These are phyloP conservation scores for Trichosporon asahii DNA, from an alignment of 1,284 basidiomycete species.

Conservation along the genomic window DNA sequence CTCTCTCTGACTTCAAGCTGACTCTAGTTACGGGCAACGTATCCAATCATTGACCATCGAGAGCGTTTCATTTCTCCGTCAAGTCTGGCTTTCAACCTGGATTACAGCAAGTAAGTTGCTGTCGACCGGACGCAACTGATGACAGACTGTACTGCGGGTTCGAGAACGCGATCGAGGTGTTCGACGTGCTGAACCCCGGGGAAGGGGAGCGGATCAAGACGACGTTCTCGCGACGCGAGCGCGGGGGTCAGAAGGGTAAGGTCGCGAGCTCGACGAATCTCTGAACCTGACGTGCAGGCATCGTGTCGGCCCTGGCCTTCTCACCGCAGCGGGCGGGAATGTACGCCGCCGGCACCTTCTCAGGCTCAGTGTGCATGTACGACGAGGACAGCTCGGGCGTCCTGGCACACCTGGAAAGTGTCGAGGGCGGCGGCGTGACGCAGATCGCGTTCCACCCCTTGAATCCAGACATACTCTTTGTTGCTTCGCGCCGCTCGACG, in stretches of 20 bases:
- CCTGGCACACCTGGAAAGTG: conserved; percentile 63
- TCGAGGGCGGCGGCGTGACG: conserved; percentile 62
- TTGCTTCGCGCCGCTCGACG: conserved; percentile 67
- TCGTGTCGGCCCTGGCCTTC: conserved; percentile 77
- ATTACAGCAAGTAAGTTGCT: conserved; percentile 62
- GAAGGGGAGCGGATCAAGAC: conserved; percentile 63
- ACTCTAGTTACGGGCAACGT: conserved; percentile 75
- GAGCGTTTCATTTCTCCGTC: conserved; percentile 84
- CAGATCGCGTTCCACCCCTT: conserved; percentile 80
- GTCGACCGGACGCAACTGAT: background rate
- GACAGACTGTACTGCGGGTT: conserved; percentile 81
- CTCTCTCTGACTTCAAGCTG: background rate
- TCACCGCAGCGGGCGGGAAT: conserved; percentile 64
- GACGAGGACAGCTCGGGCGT: conserved; percentile 60
- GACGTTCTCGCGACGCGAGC: conserved; percentile 70
- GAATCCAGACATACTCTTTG: conserved; percentile 68
- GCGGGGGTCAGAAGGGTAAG: conserved; percentile 76
- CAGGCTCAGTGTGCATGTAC: conserved; percentile 70
- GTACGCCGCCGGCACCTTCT: conserved; percentile 64
- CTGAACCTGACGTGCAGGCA: conserved; percentile 56
- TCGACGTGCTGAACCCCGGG: conserved; percentile 60
- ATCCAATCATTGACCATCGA: conserved; percentile 82
- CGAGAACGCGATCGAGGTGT: conserved; percentile 82
- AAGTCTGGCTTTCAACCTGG: conserved; percentile 69
- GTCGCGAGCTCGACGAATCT: background rate